phyloP scores from a whole-genome alignment of 352 stramenopile genomes.

The Pythium diclinum region DNA sequence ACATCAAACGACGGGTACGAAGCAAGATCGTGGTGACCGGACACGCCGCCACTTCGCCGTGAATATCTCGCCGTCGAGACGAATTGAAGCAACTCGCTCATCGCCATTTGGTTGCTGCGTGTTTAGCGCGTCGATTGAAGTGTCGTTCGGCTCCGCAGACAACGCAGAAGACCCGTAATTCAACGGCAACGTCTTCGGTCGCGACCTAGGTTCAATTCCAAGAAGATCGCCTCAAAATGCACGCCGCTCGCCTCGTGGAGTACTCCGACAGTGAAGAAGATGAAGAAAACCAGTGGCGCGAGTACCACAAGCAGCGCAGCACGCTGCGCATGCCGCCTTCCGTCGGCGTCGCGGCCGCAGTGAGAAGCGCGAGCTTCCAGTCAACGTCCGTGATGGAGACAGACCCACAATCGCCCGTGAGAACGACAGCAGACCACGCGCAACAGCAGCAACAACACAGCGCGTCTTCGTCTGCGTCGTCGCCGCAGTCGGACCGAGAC shows the following conservation, averaged over 20 bases:
- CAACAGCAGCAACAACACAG: not conserved
- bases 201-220: not conserved
- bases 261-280: conserved; percentile 57
- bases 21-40: not conserved
- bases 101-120: not conserved
- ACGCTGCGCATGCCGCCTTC: conserved; percentile 20
- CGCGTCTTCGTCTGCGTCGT: not conserved
- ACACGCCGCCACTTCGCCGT: not conserved
- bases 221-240: conserved; percentile 1
- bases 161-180: not conserved
- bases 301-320: conserved; percentile 32
- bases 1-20: conserved; percentile 4
- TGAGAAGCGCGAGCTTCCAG: conserved; percentile 4
- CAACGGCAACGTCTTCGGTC: not conserved
- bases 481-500: conserved; percentile 12
- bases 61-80: not conserved
- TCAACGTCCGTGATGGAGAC: not conserved
- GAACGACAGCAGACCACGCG: not conserved
- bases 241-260: conserved; percentile 34
- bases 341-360: not conserved
- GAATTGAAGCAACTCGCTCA: not conserved
- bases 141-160: not conserved
- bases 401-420: not conserved
- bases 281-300: conserved; percentile 34
- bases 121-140: not conserved